phyloP scores from a whole-genome alignment of 2,329 filamentous ascomycete genomes.

The Fusarium oxysporum region DNA sequence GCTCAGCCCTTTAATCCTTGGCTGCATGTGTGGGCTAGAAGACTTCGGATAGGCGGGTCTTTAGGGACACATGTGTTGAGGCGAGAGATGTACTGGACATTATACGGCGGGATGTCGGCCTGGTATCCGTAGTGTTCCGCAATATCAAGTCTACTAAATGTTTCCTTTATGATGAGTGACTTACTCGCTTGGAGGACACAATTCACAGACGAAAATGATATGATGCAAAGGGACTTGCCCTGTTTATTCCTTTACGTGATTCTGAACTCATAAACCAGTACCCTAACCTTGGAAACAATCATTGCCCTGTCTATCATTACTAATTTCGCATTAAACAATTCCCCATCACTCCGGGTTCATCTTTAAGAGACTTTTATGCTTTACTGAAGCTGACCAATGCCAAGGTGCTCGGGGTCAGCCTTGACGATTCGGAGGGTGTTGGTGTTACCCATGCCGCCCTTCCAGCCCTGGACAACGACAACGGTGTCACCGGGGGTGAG shows the following conservation, averaged over 20 bases:
- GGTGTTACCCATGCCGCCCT: conserved; percentile 91
- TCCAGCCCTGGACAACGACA: conserved; percentile 90
- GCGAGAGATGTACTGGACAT: conserved; percentile 3
- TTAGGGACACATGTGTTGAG: background rate
- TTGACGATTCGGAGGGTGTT: conserved; percentile 79
- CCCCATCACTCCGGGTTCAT: conserved; percentile 21
- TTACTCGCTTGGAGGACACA: background rate
- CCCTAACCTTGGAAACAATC: conserved; percentile 45
- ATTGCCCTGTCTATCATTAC: conserved; percentile 48
- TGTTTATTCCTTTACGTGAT: conserved; percentile 40
- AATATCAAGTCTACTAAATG: no score
- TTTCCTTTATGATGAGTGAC: no score
- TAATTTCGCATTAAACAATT: conserved; percentile 45
- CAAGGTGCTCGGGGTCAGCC: conserved; percentile 69
- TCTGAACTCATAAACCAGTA: conserved; percentile 44
- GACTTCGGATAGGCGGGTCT: background rate
- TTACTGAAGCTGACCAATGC: conserved; percentile 60
- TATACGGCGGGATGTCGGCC: background rate
- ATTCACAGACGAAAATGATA: background rate
- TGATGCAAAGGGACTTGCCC: conserved; percentile 27
- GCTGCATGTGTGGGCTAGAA: conserved; percentile 9
- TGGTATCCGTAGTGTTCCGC: background rate
- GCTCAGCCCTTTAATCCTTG: conserved; percentile 25
- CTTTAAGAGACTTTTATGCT: conserved; percentile 25
- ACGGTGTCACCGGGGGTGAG: conserved; percentile 79